Evolutionary conservation across 2,329 filamentous ascomycete species (phyloP), one percentile per base, ranked within the genome.

Genomic region (Trichophyton mentagrophytes): DNA sequence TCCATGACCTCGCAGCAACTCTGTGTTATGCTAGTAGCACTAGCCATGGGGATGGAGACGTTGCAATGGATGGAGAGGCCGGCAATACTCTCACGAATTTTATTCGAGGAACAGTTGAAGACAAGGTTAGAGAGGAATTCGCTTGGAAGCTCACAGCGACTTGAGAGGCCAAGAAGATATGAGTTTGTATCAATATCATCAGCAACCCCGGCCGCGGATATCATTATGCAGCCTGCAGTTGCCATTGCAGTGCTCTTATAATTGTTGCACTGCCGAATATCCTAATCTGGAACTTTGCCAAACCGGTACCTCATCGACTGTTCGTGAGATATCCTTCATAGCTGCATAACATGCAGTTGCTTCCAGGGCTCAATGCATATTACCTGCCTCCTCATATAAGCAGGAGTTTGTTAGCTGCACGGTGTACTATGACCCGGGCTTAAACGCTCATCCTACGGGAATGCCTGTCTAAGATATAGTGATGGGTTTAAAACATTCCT

Each of bases 1-100:
- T 88, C 17, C 83, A 85, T 65, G 80, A 85, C 63, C 76, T 79
- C 51, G 90, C 87, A 38, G 79, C 84, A 68, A 74, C 76, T 44
- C 78, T 86, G 56, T 96, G 90, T 72, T 86, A 78, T 62, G 76
- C 78, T 27, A 74, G 76, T 51, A 78, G 85, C 57, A 95, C 90
- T 71, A 76, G 77, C 17, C 71, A 67, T 60, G 70, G 69, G 59
- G 72, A 72, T 60, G 66, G 71, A 30, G 66, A 68, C 13, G 64
- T 70, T 5, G 71, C 73, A 46, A 75, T 73, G 58, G 81, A 80
- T 62, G 57, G 57, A 33, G 42, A 17, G 20, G 42, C 40, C 7
- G 22, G 22, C 22, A 64, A 66, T n/a, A 69, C 80, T 65, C 73
- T 87, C 70, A 80, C 79, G 67, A 75, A 77, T 20, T 85, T 88